Base-by-base conservation (phyloP, 1,284 basidiomycete species). In the Irpex sp. region DNA sequence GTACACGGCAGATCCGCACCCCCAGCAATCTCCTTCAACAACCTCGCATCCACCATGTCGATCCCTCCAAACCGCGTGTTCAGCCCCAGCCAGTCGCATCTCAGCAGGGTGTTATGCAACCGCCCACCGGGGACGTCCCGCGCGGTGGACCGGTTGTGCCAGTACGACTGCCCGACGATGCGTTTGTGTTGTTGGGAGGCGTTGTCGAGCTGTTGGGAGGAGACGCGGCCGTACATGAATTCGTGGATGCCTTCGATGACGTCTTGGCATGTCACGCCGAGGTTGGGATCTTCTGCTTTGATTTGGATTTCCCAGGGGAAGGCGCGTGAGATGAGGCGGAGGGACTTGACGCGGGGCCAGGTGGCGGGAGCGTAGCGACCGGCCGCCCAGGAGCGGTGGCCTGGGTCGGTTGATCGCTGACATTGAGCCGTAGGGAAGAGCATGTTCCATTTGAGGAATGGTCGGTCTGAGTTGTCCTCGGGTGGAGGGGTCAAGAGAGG, bases 321-420 rank as follows among this genome's bases (percentile, higher is more conserved):
- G 0, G 75, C 65, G 8, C 78, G 77, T 4, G 83, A 85, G 59
- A 91, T 74, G 66, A 85, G 69, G 38, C 80, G 81, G 36, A 92
- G 49, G 4, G 76, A 71, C 0, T 81, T 77, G 1, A 91, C 67
- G 21, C 90, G 87, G 1, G 90, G 90, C 74, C 86, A 87, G 0
- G 90, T 91, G 0, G 88, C 90, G n/a, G 91, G 90, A 8, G 82
- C 80, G n/a, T 82, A 73, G 9, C 90, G 83, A 2, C 90, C 91
- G 40, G 75, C 78, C 6, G 82, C 78, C 90, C 90, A 92, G 0
- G 89, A 90, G n/a, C 83, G 76, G 51, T 82, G 78, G 15, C 72
- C 66, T 0, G 76, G 77, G 63, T 91, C 89, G 34, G 75, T 81
- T 2, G 88, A 88, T 61, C 85, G 84, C 66, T 84, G 84, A 61